Base-by-base conservation (phyloP, 768 basidiomycete genomes). In the Lentinus brumalis region DNA sequence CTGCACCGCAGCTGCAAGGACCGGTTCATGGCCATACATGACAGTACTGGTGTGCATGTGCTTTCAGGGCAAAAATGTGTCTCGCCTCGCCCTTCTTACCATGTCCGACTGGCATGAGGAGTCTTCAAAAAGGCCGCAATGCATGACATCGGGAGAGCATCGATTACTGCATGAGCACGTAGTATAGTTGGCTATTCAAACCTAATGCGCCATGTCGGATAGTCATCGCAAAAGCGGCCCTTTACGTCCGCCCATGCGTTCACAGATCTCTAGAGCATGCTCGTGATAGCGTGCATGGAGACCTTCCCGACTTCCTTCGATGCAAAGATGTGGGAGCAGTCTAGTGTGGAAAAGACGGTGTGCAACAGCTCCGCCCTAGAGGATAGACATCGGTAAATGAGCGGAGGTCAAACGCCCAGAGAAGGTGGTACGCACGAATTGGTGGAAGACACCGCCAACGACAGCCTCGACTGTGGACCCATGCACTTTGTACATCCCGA, bases 381-480 rank as follows among this genome's bases (percentile, higher is more conserved):
- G 44, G 45, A 35, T 50, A 29, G 50, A 12, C 47, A 50, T n/a
- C 14, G 53, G 9, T 8, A 18, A 5, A 11, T 58, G n/a, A 55
- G 53, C 5, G 50, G 21, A 50, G 38, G 44, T 16, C 11, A 56
- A 9, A 51, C 41, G 51, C n/a, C 38, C 35, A 38, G 54, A 16
- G 47, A 29, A 8, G 29, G 12, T 49, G 21, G 45, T 14, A 79
- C 91, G 60, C 68, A 94, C 92, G 72, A 87, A 91, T 77, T 94
- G 90, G 67, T 88, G 85, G 67, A 86, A 91, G 12, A 92, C 81
- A 6, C 86, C 89, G 26, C 92, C 92, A 32, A 92, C 73, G 15
- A 92, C 78, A 3, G 89, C 92, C 65, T 88, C 85, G 5, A 92
- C 89, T 0, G 86, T 81, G 59, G 89, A 86, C 1, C 92, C 92